Evolutionary conservation across 2,329 filamentous ascomycete species (phyloP).

Genomic region (Aureobasidium pullulans): DNA sequence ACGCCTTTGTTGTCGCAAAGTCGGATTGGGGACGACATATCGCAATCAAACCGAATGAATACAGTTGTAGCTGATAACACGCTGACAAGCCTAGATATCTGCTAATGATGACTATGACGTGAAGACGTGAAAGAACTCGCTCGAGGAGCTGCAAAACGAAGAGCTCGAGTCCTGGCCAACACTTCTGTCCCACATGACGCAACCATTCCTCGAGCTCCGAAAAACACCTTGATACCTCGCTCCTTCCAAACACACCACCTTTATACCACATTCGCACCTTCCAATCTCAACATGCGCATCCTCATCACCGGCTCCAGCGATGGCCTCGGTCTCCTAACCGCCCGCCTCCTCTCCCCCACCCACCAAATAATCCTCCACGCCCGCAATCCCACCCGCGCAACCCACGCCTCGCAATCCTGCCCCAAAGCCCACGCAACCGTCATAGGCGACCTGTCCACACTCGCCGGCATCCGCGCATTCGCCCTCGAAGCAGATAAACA

Average conservation of each 20-base stretch:
- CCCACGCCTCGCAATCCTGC: slow-evolving; percentile 40
- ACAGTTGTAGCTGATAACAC: no score
- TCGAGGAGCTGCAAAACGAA: no score
- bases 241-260: neutral
- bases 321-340: slow-evolving; percentile 47
- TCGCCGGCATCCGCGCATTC: slow-evolving; percentile 44
- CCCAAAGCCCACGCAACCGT: slow-evolving; percentile 46
- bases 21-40: no score
- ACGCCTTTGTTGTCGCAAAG: neutral
- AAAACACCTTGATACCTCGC: neutral
- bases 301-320: slow-evolving; percentile 53
- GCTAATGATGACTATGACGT: no score
- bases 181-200: neutral
- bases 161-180: neutral
- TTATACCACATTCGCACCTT: slow-evolving; percentile 22
- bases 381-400: slow-evolving; percentile 47
- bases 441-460: slow-evolving; percentile 46
- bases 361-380: slow-evolving; percentile 52
- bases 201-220: no score
- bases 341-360: slow-evolving; percentile 38
- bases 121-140: no score
- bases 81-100: no score
- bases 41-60: no score
- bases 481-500: slow-evolving; percentile 44
- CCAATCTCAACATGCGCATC: slow-evolving; percentile 31